phyloP scores from a whole-genome alignment of 768 basidiomycete genomes.

The Tylopilus sp. region DNA sequence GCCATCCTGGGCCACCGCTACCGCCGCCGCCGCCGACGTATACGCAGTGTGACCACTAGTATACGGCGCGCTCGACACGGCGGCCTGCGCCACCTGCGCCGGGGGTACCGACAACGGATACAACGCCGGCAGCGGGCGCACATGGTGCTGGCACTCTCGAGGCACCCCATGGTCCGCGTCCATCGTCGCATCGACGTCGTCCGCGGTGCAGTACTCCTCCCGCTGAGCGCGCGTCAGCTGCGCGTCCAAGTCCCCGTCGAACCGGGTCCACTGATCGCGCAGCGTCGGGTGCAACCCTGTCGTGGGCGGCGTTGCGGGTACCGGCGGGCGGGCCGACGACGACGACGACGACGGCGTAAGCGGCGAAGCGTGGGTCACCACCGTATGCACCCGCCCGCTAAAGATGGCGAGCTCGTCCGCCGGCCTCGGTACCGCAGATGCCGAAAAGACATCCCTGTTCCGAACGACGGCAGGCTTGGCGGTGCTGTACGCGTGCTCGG shows the following conservation, averaged over 20 bases:
- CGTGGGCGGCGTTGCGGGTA: neutral
- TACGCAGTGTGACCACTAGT: constrained; percentile 8
- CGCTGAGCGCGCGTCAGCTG: constrained; percentile 42
- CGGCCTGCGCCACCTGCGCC: too few species aligned
- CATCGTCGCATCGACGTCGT: constrained; percentile 13
- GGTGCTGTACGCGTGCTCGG: constrained; percentile 48
- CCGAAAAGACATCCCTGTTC: constrained; percentile 55
- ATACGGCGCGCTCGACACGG: neutral
- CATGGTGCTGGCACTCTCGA: constrained; percentile 2
- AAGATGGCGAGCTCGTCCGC: constrained; percentile 74
- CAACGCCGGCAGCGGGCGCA: constrained; percentile 20
- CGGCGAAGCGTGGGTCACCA: constrained; percentile 44
- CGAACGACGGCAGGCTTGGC: constrained; percentile 44
- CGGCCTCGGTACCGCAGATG: constrained; percentile 41
- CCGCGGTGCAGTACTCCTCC: constrained; percentile 25
- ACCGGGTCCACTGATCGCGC: constrained; percentile 51
- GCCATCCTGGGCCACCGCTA: too few species aligned
- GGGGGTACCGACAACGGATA: constrained; percentile 22
- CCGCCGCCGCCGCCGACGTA: too few species aligned
- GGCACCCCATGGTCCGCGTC: constrained; percentile 7
- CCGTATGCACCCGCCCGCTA: constrained; percentile 67
- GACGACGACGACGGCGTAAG: neutral
- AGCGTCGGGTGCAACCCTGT: constrained; percentile 46
- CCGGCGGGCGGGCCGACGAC: neutral
- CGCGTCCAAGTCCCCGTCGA: constrained; percentile 50